Percentiles rank a stretch among this genome's conserved stretches.
phyloP scores from a whole-genome alignment of 2,329 filamentous ascomycete species.

The Pestalotiopsis sp. region DNA sequence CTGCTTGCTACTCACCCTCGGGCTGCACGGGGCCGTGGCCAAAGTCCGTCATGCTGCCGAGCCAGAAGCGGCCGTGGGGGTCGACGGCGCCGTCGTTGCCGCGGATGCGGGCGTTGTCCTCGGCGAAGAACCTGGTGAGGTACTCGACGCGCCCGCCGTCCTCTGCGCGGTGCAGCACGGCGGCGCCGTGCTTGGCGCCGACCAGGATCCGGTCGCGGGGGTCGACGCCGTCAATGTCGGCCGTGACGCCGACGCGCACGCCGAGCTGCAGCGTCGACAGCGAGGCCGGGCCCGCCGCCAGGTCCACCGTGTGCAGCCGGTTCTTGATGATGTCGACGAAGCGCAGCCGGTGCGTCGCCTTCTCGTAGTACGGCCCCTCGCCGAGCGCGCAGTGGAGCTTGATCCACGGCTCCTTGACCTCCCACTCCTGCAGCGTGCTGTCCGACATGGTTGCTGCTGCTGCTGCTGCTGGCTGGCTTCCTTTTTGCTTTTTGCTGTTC shows the following conservation, averaged over 20 bases:
- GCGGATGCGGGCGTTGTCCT: conserved; percentile 56
- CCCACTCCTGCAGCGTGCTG: conserved; percentile 48
- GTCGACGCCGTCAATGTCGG: conserved; percentile 72
- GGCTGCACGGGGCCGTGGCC: conserved; percentile 58
- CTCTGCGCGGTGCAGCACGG: conserved; percentile 66
- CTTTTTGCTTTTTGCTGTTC: conserved; percentile 43
- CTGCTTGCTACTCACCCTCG: conserved; percentile 49
- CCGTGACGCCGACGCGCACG: conserved; percentile 67
- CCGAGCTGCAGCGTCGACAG: conserved; percentile 62
- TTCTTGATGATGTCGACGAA: conserved; percentile 84
- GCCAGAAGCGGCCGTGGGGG: conserved; percentile 79
- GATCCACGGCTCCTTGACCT: conserved; percentile 57
- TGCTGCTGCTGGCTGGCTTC: conserved; percentile 36
- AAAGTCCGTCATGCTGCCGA: conserved; percentile 84
- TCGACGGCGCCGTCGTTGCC: conserved; percentile 86
- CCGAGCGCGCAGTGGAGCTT: conserved; percentile 67
- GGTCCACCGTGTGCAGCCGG: conserved; percentile 71
- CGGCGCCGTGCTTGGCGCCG: conserved; percentile 80
- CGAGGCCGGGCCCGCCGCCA: conserved; percentile 64
- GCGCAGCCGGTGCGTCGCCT: conserved; percentile 64
- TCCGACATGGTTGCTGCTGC: conserved; percentile 13
- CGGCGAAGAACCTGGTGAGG: conserved; percentile 46
- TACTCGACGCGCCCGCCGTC: conserved; percentile 49
- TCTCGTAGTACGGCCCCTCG: conserved; percentile 77
- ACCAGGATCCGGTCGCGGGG: conserved; percentile 69